These are phyloP conservation scores for Sporothrix euskadiensis DNA, from an alignment of 2,329 filamentous ascomycete species.

Conservation along the genomic window DNA sequence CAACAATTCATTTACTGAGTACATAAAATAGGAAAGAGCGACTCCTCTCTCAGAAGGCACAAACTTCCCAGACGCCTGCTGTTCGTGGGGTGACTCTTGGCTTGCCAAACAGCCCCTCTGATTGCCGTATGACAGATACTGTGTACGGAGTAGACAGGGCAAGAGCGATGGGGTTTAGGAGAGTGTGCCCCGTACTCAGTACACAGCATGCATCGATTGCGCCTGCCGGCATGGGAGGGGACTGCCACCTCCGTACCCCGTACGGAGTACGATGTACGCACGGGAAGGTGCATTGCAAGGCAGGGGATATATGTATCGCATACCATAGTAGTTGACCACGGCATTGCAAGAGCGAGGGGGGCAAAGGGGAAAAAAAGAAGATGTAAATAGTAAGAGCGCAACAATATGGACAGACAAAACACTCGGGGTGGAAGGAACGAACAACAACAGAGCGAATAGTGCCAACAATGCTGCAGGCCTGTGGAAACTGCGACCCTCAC, in stretches of 20 bases:
- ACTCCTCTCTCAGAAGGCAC: not conserved
- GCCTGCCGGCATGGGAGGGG: conserved; percentile 5
- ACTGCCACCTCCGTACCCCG: conserved; percentile 1
- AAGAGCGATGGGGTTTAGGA: not conserved
- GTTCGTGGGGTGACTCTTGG: conserved; percentile 15
- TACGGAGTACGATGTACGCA: not conserved
- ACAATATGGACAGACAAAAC: not conserved
- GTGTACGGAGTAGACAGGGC: not conserved
- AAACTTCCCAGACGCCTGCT: not conserved
- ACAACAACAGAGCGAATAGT: not conserved
- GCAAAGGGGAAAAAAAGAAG: not conserved
- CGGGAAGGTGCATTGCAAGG: conserved; percentile 15
- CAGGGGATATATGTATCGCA: not conserved
- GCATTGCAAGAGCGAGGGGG: not conserved
- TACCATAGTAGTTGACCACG: not conserved
- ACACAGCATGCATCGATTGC: not conserved
- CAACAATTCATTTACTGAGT: not conserved
- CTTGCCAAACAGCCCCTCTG: not conserved
- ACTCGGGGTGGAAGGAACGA: not conserved
- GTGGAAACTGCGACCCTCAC: conserved; percentile 19
- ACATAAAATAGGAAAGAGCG: not conserved
- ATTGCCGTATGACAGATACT: not conserved
- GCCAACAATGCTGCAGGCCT: not conserved
- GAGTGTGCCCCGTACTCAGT: not conserved
- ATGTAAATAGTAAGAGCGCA: not conserved